A percentile compares a stretch with the other conserved stretches of the same genome.
Conservation (phyloP, 2,329 filamentous ascomycete genomes). For the Huntiella moniliformis region DNA sequence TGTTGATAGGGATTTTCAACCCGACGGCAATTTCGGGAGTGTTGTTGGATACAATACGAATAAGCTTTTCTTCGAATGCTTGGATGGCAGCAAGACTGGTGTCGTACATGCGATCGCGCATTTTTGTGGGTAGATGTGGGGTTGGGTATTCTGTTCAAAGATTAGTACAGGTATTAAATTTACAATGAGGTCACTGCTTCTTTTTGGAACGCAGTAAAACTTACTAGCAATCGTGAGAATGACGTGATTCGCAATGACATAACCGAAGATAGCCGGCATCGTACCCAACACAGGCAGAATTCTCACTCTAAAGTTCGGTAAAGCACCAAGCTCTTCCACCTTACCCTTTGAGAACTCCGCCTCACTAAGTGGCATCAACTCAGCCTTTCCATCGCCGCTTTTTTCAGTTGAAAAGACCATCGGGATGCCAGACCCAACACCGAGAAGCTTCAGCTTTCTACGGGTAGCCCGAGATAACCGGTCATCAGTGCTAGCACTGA, state of each 20-base stretch:
- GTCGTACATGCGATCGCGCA: slow-evolving; percentile 82
- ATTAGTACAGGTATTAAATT: not conserved
- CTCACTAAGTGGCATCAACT: slow-evolving; percentile 68
- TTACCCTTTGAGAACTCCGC: slow-evolving; percentile 75
- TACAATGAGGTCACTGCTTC: not conserved
- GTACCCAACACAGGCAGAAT: slow-evolving; percentile 90
- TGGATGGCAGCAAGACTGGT: slow-evolving; percentile 60
- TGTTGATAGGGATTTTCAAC: slow-evolving; percentile 58
- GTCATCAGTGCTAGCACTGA: slow-evolving; percentile 73
- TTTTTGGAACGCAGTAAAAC: not conserved
- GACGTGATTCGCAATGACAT: slow-evolving; percentile 80
- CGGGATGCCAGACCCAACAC: slow-evolving; percentile 70
- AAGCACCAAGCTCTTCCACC: slow-evolving; percentile 69
- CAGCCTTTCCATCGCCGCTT: slow-evolving; percentile 74
- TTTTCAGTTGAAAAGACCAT: slow-evolving; percentile 89
- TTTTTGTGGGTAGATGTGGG: slow-evolving; percentile 65
- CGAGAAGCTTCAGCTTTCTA: slow-evolving; percentile 55
- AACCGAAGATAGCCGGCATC: slow-evolving; percentile 92
- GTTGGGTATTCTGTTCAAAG: slow-evolving; percentile 51
- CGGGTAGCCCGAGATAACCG: slow-evolving; percentile 71
- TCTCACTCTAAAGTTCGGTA: slow-evolving; percentile 85
- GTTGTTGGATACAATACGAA: slow-evolving; percentile 22
- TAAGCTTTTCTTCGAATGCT: slow-evolving; percentile 58
- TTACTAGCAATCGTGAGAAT: slow-evolving; percentile 52
- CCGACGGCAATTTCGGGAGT: slow-evolving; percentile 37